Evolutionary conservation across 2,329 filamentous ascomycete species (phyloP).

Genomic region (Rhinocladiella similis): DNA sequence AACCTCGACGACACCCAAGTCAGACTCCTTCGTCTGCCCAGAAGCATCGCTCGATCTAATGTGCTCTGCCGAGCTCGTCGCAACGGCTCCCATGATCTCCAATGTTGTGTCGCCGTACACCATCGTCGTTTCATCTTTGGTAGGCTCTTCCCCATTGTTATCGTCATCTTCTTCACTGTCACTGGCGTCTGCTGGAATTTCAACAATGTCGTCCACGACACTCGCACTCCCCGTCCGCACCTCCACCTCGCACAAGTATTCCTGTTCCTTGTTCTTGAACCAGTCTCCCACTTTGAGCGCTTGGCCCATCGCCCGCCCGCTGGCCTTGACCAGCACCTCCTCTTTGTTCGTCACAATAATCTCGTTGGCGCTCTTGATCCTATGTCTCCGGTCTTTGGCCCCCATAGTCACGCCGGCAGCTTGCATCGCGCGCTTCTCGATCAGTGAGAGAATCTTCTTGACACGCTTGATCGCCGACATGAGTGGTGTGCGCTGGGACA

Average conservation of each 20-base stretch:
- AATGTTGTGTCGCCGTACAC: constrained; percentile 28
- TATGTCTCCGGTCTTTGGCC: constrained; percentile 30
- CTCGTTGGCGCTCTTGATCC: constrained; percentile 36
- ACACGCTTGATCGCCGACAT: constrained; percentile 61
- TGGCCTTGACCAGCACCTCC: constrained; percentile 59
- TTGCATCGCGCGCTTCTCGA: constrained; percentile 50
- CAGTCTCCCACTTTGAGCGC: constrained; percentile 56
- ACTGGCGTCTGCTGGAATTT: constrained; percentile 35
- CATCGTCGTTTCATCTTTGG: constrained; percentile 9
- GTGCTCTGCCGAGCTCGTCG: constrained; percentile 8
- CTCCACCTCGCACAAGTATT: constrained; percentile 50
- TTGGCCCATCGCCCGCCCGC: constrained; percentile 59
- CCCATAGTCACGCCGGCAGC: constrained; percentile 4
- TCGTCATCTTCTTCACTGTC: constrained; percentile 28
- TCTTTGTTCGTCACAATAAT: constrained; percentile 40
- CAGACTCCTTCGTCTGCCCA: background rate
- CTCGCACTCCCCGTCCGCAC: constrained; percentile 57
- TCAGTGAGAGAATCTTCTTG: constrained; percentile 54
- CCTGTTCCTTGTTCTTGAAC: constrained; percentile 52
- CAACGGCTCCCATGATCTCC: constrained; percentile 21
- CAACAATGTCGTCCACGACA: constrained; percentile 62
- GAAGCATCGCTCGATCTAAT: background rate
- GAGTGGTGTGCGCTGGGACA: constrained; percentile 56
- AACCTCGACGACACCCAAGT: constrained; percentile 19
- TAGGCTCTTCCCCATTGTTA: constrained; percentile 12